Conservation (phyloP, 768 basidiomycete genomes). For the Lentinula aciculospora region DNA sequence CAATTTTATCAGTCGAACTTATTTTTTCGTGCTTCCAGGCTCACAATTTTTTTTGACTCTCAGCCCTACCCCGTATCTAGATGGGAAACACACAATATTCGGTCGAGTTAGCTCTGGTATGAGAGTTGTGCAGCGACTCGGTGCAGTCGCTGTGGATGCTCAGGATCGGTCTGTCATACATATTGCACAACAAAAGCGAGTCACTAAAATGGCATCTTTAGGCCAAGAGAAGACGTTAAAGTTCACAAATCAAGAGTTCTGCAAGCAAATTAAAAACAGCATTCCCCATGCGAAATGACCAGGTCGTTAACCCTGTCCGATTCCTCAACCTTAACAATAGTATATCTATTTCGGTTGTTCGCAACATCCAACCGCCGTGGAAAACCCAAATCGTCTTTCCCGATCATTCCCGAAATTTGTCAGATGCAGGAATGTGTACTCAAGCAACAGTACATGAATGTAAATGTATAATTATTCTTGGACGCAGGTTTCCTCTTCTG, state of each 20-base stretch:
- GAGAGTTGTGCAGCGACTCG: conserved; percentile 85
- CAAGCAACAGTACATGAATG: neutral
- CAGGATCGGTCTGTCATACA: conserved; percentile 68
- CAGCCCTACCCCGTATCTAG: conserved; percentile 76
- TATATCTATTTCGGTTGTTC: neutral
- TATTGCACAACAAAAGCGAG: neutral
- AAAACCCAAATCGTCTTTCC: neutral
- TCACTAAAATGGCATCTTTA: conserved; percentile 14
- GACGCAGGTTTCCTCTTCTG: neutral
- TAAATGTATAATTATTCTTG: neutral
- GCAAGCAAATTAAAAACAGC: conserved; percentile 10
- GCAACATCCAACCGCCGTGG: neutral
- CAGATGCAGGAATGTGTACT: neutral
- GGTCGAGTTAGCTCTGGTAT: conserved; percentile 90
- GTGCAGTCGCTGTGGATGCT: conserved; percentile 83
- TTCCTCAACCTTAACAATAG: neutral
- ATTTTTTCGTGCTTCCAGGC: conserved; percentile 66
- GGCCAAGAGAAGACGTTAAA: conserved; percentile 79
- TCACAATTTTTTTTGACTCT: conserved; percentile 95
- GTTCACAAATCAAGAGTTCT: conserved; percentile 66
- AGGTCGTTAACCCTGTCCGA: neutral
- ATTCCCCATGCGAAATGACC: neutral
- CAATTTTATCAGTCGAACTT: conserved; percentile 15
- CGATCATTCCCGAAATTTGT: neutral
- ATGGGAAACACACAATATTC: conserved; percentile 84